These are phyloP conservation scores for Penicillium sp. DNA, from an alignment of 2,329 filamentous ascomycete genomes.

Conservation along the genomic window DNA sequence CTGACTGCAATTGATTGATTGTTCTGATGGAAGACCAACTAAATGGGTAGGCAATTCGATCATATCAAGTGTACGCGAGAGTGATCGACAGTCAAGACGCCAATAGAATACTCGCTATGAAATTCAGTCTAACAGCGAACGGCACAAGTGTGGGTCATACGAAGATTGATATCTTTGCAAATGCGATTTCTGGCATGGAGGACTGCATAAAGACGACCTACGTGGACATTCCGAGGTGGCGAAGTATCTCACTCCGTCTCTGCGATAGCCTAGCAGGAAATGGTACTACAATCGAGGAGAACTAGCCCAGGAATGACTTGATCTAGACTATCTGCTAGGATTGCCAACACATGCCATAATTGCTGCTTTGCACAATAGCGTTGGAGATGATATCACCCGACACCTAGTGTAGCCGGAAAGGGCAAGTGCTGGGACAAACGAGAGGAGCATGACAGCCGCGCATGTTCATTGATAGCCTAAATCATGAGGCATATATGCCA, in stretches of 20 bases:
- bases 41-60: constrained; percentile 3
- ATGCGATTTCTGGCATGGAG: not conserved
- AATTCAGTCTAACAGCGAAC: constrained; percentile 2
- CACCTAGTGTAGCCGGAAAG: too few species aligned
- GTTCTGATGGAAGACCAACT: constrained; percentile 6
- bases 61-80: constrained; percentile 4
- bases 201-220: constrained; percentile 4
- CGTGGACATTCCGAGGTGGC: constrained; percentile 8
- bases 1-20: too few species aligned
- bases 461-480: too few species aligned
- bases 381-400: too few species aligned
- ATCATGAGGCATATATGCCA: too few species aligned
- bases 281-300: not conserved
- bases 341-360: too few species aligned
- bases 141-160: constrained; percentile 8
- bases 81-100: constrained; percentile 6
- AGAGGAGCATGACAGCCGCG: too few species aligned
- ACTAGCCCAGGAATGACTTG: not conserved
- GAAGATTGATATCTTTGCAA: constrained; percentile 6
- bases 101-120: constrained; percentile 1
- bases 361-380: too few species aligned
- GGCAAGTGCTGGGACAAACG: too few species aligned
- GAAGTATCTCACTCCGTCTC: constrained; percentile 3
- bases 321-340: too few species aligned
- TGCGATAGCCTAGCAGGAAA: constrained; percentile 4